Conservation (phyloP, 2,329 filamentous ascomycete genomes). For the Grosmannia huntii region DNA sequence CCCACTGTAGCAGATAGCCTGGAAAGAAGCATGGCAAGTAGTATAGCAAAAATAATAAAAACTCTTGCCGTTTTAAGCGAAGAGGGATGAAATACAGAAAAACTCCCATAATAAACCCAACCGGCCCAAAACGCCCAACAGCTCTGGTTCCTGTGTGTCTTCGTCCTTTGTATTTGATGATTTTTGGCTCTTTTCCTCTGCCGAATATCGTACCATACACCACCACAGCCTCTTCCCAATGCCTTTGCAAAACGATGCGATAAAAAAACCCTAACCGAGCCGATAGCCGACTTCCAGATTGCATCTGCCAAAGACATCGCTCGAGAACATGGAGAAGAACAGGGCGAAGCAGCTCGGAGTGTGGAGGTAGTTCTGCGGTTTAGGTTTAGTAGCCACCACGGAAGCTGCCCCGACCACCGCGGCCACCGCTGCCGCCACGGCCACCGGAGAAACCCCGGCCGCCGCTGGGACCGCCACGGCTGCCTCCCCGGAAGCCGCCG, state of each 20-base stretch:
- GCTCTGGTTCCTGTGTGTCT: slow-evolving; percentile 1
- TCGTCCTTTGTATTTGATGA: neutral
- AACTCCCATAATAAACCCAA: slow-evolving; percentile 2
- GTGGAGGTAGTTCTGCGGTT: neutral
- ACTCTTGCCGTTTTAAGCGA: neutral
- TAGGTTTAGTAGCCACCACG: slow-evolving; percentile 1
- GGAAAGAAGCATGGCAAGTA: neutral
- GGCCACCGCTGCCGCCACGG: slow-evolving; percentile 4
- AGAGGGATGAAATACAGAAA: neutral
- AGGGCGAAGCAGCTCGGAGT: neutral
- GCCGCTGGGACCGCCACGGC: slow-evolving; percentile 11
- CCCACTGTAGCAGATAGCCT: too few relatives aligned
- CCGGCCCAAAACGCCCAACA: slow-evolving; percentile 7
- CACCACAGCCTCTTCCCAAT: neutral
- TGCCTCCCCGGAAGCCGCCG: slow-evolving; percentile 18
- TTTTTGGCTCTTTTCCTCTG: neutral
- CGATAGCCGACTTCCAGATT: neutral
- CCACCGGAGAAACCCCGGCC: slow-evolving; percentile 15
- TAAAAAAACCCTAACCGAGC: neutral
- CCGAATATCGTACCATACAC: neutral
- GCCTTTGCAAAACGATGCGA: neutral
- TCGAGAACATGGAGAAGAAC: neutral
- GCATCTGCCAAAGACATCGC: neutral
- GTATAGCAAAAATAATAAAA: neutral
- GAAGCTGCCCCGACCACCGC: neutral